These are phyloP conservation scores for Saccharum officinarum DNA, from an alignment of 176 grass and related monocot species.

Conservation along the genomic window DNA sequence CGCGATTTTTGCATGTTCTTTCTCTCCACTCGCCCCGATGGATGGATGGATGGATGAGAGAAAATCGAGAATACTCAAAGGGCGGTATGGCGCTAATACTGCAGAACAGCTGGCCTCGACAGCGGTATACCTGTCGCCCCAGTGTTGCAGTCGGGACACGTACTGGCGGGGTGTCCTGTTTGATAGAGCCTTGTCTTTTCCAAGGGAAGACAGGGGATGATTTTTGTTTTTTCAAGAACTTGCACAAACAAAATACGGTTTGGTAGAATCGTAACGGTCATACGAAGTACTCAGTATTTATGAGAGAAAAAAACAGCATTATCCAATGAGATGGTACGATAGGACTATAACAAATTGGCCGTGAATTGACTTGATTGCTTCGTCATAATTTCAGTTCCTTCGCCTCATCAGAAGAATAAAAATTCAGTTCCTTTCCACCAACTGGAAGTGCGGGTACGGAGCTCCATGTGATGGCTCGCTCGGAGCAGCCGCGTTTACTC, in stretches of 20 bases:
- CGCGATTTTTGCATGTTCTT: slow-evolving; percentile 1
- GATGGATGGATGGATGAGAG: neutral
- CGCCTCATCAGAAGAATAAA: neutral
- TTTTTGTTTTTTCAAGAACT: neutral
- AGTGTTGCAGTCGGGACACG: slow-evolving; percentile 18
- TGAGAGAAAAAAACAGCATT: neutral
- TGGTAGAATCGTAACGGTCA: neutral
- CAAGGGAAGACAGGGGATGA: neutral
- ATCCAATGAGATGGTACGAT: neutral
- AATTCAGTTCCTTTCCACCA: slow-evolving; percentile 1
- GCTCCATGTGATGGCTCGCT: slow-evolving; percentile 17
- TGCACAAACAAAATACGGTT: neutral
- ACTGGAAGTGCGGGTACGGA: slow-evolving; percentile 5
- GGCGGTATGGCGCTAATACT: neutral
- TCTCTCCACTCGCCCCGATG: no score
- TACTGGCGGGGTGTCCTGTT: neutral
- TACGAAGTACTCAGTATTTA: neutral
- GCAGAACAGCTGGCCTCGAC: slow-evolving; percentile 33
- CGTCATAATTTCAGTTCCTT: neutral
- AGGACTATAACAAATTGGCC: neutral
- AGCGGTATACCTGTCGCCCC: slow-evolving; percentile 14
- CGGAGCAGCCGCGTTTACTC: neutral
- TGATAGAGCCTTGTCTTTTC: slow-evolving; percentile 3
- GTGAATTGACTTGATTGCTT: neutral
- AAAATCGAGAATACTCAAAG: neutral